A percentile compares a stretch with the other conserved stretches of the same genome.
Conservation (phyloP, 2,329 filamentous ascomycete genomes). For the Aspergillus sp. region DNA sequence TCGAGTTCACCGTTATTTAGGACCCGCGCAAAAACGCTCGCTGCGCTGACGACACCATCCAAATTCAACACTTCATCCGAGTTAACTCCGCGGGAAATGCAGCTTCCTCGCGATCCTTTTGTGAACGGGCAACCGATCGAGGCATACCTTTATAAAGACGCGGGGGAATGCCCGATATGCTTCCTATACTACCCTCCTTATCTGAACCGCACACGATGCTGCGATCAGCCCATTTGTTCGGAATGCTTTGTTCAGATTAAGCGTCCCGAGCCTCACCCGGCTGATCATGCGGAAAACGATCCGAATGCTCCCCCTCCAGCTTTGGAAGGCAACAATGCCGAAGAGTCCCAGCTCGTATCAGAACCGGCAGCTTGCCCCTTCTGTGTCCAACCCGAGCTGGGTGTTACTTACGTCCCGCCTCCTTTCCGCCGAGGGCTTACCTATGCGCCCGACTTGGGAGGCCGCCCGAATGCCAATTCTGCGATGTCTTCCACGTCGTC, state of each 20-base stretch:
- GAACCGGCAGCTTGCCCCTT: slow-evolving; percentile 91
- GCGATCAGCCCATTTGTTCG: slow-evolving; percentile 91
- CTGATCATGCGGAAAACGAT: slow-evolving; percentile 57
- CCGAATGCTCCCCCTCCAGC: slow-evolving; percentile 25
- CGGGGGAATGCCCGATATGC: slow-evolving; percentile 87
- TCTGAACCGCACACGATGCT: slow-evolving; percentile 88
- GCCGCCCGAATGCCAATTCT: slow-evolving; percentile 47
- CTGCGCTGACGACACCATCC: slow-evolving; percentile 67
- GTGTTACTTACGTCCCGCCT: slow-evolving; percentile 86
- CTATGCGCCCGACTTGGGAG: slow-evolving; percentile 49
- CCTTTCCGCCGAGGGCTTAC: slow-evolving; percentile 76
- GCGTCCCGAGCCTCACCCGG: slow-evolving; percentile 78
- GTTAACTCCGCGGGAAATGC: slow-evolving; percentile 65
- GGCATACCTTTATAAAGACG: slow-evolving; percentile 86
- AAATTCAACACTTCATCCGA: slow-evolving; percentile 65
- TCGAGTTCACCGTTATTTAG: slow-evolving; percentile 56
- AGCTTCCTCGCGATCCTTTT: slow-evolving; percentile 70
- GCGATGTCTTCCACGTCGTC: slow-evolving; percentile 85
- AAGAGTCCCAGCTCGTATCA: slow-evolving; percentile 63
- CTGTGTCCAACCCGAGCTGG: slow-evolving; percentile 89
- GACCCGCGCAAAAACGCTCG: slow-evolving; percentile 78
- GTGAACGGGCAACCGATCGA: slow-evolving; percentile 93
- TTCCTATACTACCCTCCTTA: slow-evolving; percentile 93
- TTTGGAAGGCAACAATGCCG: slow-evolving; percentile 26
- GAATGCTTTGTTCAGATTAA: slow-evolving; percentile 99